These are phyloP conservation scores for Neolentinus lepideus DNA, from an alignment of 1,284 basidiomycete species.

Conservation along the genomic window DNA sequence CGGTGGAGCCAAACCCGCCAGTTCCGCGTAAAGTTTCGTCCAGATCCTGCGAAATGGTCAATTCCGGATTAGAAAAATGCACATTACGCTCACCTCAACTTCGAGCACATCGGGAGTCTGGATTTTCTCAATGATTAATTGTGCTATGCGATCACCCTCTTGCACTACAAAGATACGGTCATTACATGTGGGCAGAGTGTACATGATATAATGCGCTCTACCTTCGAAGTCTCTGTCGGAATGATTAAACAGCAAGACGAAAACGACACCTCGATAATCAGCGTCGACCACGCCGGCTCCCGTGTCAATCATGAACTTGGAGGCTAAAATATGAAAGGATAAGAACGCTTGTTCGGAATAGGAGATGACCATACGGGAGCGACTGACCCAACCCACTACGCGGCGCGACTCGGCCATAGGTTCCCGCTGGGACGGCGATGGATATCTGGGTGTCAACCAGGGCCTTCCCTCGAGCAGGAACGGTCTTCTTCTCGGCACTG, in stretches of 20 bases:
- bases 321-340: slow-evolving; percentile 43
- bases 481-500: slow-evolving; percentile 71
- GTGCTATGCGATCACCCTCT: slow-evolving; percentile 90
- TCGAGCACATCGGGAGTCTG: slow-evolving; percentile 81
- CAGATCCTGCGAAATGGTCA: neutral
- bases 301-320: slow-evolving; percentile 95
- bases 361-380: neutral
- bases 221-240: slow-evolving; percentile 86
- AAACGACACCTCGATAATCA: slow-evolving; percentile 90
- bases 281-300: slow-evolving; percentile 96
- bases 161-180: slow-evolving; percentile 46
- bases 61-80: neutral
- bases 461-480: slow-evolving; percentile 85
- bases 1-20: slow-evolving; percentile 4
- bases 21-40: slow-evolving; percentile 2
- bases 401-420: slow-evolving; percentile 94
- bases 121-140: slow-evolving; percentile 90
- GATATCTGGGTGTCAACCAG: slow-evolving; percentile 88
- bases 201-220: slow-evolving; percentile 23
- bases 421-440: slow-evolving; percentile 87
- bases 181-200: neutral
- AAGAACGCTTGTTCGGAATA: neutral
- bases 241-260: slow-evolving; percentile 93
- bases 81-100: slow-evolving; percentile 58
- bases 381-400: slow-evolving; percentile 84